These are phyloP conservation scores for Mycosphaerella sp. DNA, from an alignment of 2,329 filamentous ascomycete genomes.

Conservation along the genomic window DNA sequence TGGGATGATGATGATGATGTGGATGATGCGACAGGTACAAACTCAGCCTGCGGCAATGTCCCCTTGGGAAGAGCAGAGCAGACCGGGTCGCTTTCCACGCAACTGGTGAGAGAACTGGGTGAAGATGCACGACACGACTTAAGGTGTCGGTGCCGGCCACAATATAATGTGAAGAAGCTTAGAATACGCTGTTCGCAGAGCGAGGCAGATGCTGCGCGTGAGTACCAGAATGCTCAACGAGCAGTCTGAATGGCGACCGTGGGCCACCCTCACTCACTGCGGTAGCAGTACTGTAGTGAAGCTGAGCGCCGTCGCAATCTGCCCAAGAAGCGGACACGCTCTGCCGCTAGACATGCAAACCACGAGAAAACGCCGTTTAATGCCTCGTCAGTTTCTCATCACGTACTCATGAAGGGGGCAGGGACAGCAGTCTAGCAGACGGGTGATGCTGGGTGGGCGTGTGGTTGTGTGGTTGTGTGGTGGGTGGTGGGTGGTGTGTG, in stretches of 20 bases:
- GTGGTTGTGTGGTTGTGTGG: constrained; percentile 1
- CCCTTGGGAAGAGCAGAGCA: constrained; percentile 5
- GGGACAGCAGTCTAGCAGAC: constrained; percentile 12
- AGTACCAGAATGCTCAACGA: not conserved
- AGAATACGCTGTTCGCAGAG: constrained; percentile 13
- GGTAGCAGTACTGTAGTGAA: not conserved
- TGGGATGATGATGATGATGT: too few species aligned
- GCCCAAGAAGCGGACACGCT: constrained; percentile 12
- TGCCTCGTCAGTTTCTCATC: constrained; percentile 20
- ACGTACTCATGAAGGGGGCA: constrained; percentile 16
- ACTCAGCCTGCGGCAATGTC: constrained; percentile 3
- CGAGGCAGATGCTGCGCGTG: constrained; percentile 14
- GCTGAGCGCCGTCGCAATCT: constrained; percentile 20
- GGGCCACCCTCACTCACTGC: not conserved
- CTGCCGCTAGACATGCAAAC: constrained; percentile 15
- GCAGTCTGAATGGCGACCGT: constrained; percentile 11
- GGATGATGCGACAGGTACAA: not conserved
- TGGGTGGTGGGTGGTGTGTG: constrained; percentile 4
- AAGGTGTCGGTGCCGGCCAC: constrained; percentile 18
- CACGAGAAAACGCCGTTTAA: constrained; percentile 17
- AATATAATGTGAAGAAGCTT: constrained; percentile 12
- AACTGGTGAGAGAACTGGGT: constrained; percentile 7
- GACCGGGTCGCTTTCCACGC: constrained; percentile 7
- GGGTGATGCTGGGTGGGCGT: constrained; percentile 5
- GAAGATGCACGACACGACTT: constrained; percentile 22